phyloP scores from a whole-genome alignment of 495 filamentous ascomycete species.

The Sabuloglossum arenarium region DNA sequence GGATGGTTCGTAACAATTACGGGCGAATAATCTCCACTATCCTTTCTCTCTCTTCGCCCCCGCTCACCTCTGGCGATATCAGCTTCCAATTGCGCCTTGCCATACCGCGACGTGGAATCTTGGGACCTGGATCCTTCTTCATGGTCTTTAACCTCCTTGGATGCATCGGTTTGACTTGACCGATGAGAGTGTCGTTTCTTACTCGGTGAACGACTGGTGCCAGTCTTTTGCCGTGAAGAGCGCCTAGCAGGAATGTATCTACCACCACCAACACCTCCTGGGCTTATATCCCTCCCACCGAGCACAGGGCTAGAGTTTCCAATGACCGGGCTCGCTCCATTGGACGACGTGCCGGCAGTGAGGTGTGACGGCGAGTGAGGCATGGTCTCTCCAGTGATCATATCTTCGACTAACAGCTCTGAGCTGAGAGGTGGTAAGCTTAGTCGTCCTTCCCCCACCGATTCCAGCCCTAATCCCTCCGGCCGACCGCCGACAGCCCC shows the following conservation, averaged over 20 bases:
- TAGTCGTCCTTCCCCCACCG: neutral
- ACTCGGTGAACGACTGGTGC: neutral
- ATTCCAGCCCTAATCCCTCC: slow-evolving; percentile 1
- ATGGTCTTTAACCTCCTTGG: neutral
- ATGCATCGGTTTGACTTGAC: neutral
- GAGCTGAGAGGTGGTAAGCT: neutral
- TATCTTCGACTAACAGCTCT: neutral
- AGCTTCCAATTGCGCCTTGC: neutral
- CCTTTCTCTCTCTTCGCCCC: neutral
- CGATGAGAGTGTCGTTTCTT: neutral
- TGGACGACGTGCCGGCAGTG: neutral
- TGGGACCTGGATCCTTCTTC: neutral
- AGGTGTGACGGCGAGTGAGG: neutral
- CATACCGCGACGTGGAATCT: neutral
- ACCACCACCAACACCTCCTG: neutral
- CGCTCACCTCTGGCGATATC: neutral
- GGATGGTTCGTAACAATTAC: neutral
- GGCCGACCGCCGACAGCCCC: slow-evolving; percentile 15
- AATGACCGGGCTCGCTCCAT: neutral
- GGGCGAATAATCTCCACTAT: neutral
- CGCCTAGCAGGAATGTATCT: neutral
- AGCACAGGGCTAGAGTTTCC: neutral
- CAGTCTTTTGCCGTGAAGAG: neutral
- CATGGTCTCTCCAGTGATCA: neutral
- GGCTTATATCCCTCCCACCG: neutral